Evolutionary conservation across 495 filamentous ascomycete genomes (phyloP).

Genomic region (Hypoxylon perforatum): DNA sequence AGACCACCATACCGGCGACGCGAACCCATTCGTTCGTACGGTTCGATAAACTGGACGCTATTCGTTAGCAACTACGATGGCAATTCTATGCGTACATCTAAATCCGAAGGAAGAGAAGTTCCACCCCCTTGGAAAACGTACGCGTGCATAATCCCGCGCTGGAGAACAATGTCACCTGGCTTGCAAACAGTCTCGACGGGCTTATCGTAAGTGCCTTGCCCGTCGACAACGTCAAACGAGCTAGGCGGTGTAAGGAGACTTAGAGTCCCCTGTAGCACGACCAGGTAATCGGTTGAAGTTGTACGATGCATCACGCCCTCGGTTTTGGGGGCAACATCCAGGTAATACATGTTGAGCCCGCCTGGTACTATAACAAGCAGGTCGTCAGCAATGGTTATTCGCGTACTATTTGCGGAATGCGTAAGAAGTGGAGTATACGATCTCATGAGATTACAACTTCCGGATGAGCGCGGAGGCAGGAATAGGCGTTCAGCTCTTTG

Average conservation of each 20-base stretch:
- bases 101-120: not conserved
- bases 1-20: slow-evolving; percentile 23
- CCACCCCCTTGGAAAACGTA: slow-evolving; percentile 32
- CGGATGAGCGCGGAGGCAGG: not conserved
- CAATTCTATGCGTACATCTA: not conserved
- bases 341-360: slow-evolving; percentile 43
- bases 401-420: slow-evolving; percentile 15
- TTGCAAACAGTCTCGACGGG: slow-evolving; percentile 35
- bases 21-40: slow-evolving; percentile 42
- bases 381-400: slow-evolving; percentile 27
- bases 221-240: slow-evolving; percentile 28
- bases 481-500: slow-evolving; percentile 6
- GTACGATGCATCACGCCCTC: slow-evolving; percentile 44
- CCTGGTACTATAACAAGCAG: slow-evolving; percentile 34
- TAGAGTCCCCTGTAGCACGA: slow-evolving; percentile 36
- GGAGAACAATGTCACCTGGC: slow-evolving; percentile 40
- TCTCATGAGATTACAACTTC: slow-evolving; percentile 3
- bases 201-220: slow-evolving; percentile 37
- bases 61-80: slow-evolving; percentile 8
- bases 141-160: slow-evolving; percentile 46
- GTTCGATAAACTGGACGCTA: slow-evolving; percentile 36
- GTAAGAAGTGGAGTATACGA: slow-evolving; percentile 17
- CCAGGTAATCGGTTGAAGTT: slow-evolving; percentile 43
- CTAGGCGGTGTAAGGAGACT: slow-evolving; percentile 36
- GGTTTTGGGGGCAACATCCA: slow-evolving; percentile 39